Evolutionary conservation across 176 grass and related monocot species (phyloP).

Genomic region (Elaeis guineensis): DNA sequence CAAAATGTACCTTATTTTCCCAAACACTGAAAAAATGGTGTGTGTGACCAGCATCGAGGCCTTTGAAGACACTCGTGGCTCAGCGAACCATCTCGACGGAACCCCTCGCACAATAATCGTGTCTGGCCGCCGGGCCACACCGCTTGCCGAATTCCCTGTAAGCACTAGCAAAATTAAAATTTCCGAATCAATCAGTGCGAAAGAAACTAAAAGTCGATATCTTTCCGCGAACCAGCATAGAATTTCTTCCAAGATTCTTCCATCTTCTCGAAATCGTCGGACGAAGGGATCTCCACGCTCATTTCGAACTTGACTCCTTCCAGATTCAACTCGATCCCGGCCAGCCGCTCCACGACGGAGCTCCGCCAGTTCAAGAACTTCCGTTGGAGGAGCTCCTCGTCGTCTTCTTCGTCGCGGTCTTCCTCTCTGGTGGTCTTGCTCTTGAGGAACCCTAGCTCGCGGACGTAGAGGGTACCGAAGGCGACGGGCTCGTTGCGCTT

Average conservation of each 20-base stretch:
- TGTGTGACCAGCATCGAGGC: constrained; percentile 78
- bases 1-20: constrained; percentile 70
- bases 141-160: constrained; percentile 61
- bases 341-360: constrained; percentile 50
- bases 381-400: constrained; percentile 31
- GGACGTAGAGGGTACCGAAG: constrained; percentile 56
- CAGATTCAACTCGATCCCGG: constrained; percentile 72
- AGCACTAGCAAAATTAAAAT: constrained; percentile 7
- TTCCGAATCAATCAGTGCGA: constrained; percentile 8
- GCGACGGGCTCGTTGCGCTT: constrained; percentile 73
- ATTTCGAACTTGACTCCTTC: constrained; percentile 82
- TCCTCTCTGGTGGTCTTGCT: background rate
- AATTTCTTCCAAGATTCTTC: constrained; percentile 89
- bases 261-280: constrained; percentile 58
- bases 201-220: background rate
- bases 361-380: constrained; percentile 56
- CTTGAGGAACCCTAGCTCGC: constrained; percentile 59
- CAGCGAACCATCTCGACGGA: constrained; percentile 88
- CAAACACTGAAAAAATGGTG: constrained; percentile 77
- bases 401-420: constrained; percentile 28
- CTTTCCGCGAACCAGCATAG: constrained; percentile 42
- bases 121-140: constrained; percentile 45
- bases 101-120: constrained; percentile 66
- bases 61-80: constrained; percentile 72
- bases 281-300: constrained; percentile 48